Conservation (phyloP, 306 rosid genomes). For the Begonia peltatifolia region DNA sequence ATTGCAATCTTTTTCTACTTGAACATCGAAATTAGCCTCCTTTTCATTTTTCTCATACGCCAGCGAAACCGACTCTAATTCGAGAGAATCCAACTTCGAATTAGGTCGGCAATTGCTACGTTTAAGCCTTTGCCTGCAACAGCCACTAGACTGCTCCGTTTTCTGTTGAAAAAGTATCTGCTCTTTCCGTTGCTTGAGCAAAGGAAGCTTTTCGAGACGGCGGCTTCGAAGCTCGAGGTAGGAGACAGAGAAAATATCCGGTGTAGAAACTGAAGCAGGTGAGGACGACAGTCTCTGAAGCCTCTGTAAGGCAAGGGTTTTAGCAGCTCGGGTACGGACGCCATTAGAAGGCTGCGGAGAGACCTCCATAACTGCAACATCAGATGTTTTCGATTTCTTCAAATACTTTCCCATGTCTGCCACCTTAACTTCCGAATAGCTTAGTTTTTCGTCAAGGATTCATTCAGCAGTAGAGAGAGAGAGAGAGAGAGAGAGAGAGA, state of each 20-base stretch:
- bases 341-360: slow-evolving; percentile 41
- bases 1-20: slow-evolving; percentile 2
- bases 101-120: slow-evolving; percentile 2
- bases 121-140: slow-evolving; percentile 12
- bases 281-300: slow-evolving; percentile 23
- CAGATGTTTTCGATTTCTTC: slow-evolving; percentile 57
- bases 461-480: neutral
- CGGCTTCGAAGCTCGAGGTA: slow-evolving; percentile 84
- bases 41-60: slow-evolving; percentile 1
- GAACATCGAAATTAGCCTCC: slow-evolving; percentile 2
- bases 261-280: neutral
- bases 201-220: slow-evolving; percentile 50
- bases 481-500: neutral
- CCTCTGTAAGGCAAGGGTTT: slow-evolving; percentile 41
- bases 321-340: slow-evolving; percentile 72
- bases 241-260: slow-evolving; percentile 25
- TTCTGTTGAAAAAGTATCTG: neutral
- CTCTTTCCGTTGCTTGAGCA: slow-evolving; percentile 3
- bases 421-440: neutral
- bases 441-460: slow-evolving; percentile 2
- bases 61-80: slow-evolving; percentile 10
- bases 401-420: slow-evolving; percentile 60
- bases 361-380: slow-evolving; percentile 40
- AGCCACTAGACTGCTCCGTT: slow-evolving; percentile 6
- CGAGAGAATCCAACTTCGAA: slow-evolving; percentile 16